These are phyloP conservation scores for Schizochytrium sp. DNA, from an alignment of 108 stramenopile genomes.

Conservation along the genomic window DNA sequence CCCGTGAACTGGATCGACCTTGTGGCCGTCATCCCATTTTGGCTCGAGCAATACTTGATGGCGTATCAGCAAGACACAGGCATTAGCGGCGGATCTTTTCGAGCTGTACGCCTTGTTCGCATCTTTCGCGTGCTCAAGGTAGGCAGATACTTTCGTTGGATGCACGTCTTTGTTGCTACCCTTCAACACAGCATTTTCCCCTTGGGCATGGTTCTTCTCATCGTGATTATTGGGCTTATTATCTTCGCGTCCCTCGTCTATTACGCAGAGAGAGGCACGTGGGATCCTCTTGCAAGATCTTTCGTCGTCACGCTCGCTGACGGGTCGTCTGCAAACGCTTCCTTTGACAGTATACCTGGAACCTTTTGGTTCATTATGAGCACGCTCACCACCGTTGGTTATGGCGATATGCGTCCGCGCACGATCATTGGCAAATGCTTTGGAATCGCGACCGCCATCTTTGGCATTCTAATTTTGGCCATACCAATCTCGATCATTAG, in stretches of 20 bases:
- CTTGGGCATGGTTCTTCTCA: constrained; percentile 1
- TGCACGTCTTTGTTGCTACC: background rate
- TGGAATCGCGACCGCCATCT: background rate
- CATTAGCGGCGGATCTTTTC: background rate
- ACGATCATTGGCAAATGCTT: background rate
- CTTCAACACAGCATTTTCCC: background rate
- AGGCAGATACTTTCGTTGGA: background rate
- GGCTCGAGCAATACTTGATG: background rate
- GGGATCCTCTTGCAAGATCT: background rate
- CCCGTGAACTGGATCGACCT: constrained; percentile 27
- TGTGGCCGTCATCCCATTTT: constrained; percentile 30
- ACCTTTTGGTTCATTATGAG: constrained; percentile 18
- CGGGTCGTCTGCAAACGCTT: background rate
- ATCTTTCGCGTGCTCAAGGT: constrained; percentile 26
- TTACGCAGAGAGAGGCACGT: background rate
- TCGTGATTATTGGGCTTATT: background rate
- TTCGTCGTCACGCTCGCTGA: background rate
- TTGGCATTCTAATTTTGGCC: constrained; percentile 12
- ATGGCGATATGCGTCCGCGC: constrained; percentile 2
- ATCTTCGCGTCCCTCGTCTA: background rate
- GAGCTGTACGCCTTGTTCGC: constrained; percentile 25
- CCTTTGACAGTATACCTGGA: background rate
- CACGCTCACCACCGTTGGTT: constrained; percentile 25
- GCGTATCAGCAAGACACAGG: background rate
- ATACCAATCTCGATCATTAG: constrained; percentile 16